Evolutionary conservation across 2,329 filamentous ascomycete genomes (phyloP), one percentile per base, ranked within the genome.

Genomic region (Beauveria rudraprayagi): DNA sequence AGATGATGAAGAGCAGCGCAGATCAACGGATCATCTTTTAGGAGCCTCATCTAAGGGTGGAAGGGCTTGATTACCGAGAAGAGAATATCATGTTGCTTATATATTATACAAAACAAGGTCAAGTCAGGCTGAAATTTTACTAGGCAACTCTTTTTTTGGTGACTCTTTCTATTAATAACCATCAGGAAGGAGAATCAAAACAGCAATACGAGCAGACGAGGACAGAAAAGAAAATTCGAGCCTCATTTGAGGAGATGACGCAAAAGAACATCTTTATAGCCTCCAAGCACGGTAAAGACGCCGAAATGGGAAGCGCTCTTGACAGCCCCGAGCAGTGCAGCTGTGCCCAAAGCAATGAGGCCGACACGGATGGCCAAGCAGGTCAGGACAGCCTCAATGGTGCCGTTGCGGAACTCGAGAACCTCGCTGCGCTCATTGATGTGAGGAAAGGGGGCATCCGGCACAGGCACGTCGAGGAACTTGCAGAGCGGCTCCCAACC

Each of bases 401-500:
- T 60, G 46, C 57, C 59, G 37, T 61, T 61, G 46, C 59, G 59
- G 52, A 61, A 61, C 46, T 56, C 52, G 17, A 61, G 44, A 2
- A 61, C 34, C 14, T 48, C 46, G 34, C 37, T 56, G 52, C 59
- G 51, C 52, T 61, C 59, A 22, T 74, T 73, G 62, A 72, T 72
- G 61, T 74, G 72, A 10, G 72, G 72, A 61, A 74, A 75, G 22
- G 70, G 71, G 19, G 64, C 57, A 55, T 73, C 67, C 3, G 72
- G 70, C 34, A 72, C 62, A 7, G 71, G 70, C n/a, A 72, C 66
- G 62, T 70, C 64, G 43, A 73, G 67, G 55, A 73, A 72, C 60
- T 67, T 68, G 65, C 71, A 73, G 34, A 73, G 64, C 6, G 71
- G 71, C 54, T 68, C 71, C 71, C 71, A 73, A 10, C 71, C 71